These are phyloP conservation scores for Cladorrhinum samala DNA, from an alignment of 495 filamentous ascomycete species.

Conservation along the genomic window DNA sequence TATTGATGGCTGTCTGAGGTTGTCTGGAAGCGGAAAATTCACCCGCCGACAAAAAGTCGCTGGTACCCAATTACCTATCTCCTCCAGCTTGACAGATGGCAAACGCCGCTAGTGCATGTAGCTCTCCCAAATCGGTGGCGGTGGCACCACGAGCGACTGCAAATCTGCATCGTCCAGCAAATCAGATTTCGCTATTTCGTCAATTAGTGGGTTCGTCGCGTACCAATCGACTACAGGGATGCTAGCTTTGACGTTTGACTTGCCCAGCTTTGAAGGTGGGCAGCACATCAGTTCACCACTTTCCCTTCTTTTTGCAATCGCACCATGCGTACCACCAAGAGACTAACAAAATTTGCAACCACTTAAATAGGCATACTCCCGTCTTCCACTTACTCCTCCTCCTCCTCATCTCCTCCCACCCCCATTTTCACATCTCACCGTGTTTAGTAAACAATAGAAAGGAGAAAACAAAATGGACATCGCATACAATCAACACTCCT, in stretches of 20 bases:
- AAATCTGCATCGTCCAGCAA: not conserved
- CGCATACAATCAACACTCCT: slow-evolving; percentile 46
- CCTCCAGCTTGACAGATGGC: not conserved
- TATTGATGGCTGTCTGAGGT: not conserved
- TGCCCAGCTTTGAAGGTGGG: not conserved
- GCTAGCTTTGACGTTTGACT: not conserved
- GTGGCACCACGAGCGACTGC: not conserved
- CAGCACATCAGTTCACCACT: not conserved
- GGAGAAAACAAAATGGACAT: slow-evolving; percentile 38
- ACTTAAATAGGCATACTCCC: slow-evolving; percentile 2
- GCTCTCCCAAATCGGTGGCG: not conserved
- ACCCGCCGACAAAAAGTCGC: not conserved
- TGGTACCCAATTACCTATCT: not conserved
- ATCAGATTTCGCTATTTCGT: not conserved
- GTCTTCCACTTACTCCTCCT: slow-evolving; percentile 3
- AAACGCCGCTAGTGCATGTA: not conserved
- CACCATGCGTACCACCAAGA: not conserved
- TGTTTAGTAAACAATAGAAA: not conserved
- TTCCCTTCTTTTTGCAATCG: not conserved
- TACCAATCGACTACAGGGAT: not conserved
- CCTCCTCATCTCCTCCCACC: not conserved
- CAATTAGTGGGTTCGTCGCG: not conserved
- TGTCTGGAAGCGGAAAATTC: not conserved
- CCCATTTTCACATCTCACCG: not conserved
- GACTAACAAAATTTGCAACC: not conserved